These are phyloP conservation scores for Trametes versicolor DNA, from an alignment of 1,284 basidiomycete species.

Conservation along the genomic window DNA sequence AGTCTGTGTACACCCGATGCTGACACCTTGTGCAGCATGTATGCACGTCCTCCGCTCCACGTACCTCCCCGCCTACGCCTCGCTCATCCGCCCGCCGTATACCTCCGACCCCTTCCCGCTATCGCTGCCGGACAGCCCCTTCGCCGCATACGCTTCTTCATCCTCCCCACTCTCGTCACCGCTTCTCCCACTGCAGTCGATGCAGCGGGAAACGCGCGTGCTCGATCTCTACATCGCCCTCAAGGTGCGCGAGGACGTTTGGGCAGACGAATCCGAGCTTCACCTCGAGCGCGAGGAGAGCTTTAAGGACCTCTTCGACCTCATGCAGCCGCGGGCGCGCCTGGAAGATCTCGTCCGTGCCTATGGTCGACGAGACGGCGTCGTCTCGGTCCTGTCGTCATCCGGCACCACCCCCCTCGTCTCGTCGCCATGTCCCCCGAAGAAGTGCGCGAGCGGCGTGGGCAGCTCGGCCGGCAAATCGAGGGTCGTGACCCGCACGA, in stretches of 20 bases:
- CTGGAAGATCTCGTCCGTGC: constrained; percentile 75
- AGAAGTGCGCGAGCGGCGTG: constrained; percentile 16
- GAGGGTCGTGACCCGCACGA: constrained; percentile 16
- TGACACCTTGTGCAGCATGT: constrained; percentile 56
- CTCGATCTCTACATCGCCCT: constrained; percentile 81
- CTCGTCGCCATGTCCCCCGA: constrained; percentile 20
- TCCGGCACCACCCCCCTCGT: constrained; percentile 30
- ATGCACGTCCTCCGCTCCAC: constrained; percentile 82
- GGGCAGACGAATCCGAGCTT: constrained; percentile 73
- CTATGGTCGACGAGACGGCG: constrained; percentile 65
- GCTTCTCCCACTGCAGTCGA: constrained; percentile 43
- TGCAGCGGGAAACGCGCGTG: constrained; percentile 76
- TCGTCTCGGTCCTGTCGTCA: constrained; percentile 46
- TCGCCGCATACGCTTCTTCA: constrained; percentile 68
- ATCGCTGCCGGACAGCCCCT: constrained; percentile 59
- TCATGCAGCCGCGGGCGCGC: constrained; percentile 74
- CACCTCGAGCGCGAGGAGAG: constrained; percentile 77
- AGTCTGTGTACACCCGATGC: not conserved
- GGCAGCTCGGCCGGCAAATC: not conserved
- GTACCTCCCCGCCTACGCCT: constrained; percentile 72
- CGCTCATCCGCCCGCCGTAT: constrained; percentile 70
- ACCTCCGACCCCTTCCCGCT: constrained; percentile 80
- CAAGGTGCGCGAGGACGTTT: constrained; percentile 80
- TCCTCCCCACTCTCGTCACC: constrained; percentile 38
- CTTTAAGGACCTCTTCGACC: constrained; percentile 79